Conservation (phyloP, 371 early-diverging fungal species). For the Mortierella sp. region DNA sequence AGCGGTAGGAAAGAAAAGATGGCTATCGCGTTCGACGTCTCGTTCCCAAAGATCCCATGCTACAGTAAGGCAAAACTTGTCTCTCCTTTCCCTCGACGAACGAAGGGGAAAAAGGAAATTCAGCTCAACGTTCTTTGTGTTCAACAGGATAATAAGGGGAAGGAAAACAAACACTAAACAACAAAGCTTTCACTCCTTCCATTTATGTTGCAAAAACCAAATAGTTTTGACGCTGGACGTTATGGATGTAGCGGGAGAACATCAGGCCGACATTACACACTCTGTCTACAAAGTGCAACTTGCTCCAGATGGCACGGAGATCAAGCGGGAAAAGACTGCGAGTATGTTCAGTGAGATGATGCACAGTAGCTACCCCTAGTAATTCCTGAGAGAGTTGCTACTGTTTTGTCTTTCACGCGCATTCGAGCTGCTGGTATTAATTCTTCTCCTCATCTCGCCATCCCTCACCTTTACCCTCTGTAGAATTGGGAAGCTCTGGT, state of each 20-base stretch:
- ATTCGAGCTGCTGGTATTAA: background rate
- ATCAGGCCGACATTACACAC: conserved; percentile 84
- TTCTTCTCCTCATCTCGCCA: background rate
- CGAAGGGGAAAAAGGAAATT: too few relatives aligned
- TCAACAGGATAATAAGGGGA: too few relatives aligned
- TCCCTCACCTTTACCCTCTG: background rate
- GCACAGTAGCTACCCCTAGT: background rate
- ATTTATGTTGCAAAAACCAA: too few relatives aligned
- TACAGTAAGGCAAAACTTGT: conserved; percentile 65
- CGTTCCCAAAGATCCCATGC: conserved; percentile 93
- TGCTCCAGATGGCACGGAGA: conserved; percentile 69
- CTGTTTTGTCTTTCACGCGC: too few relatives aligned
- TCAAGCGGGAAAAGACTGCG: conserved; percentile 65
- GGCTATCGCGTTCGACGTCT: conserved; percentile 89
- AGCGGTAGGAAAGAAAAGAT: conserved; percentile 88
- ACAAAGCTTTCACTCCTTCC: too few relatives aligned
- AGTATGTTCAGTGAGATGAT: conserved; percentile 46
- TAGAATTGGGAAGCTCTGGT: conserved; percentile 46
- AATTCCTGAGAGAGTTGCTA: background rate
- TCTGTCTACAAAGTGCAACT: conserved; percentile 86
- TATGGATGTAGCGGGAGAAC: conserved; percentile 94
- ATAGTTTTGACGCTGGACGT: conserved; percentile 90
- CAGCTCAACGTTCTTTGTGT: too few relatives aligned
- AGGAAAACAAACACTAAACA: too few relatives aligned
- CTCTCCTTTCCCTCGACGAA: background rate